Base-by-base conservation (phyloP, 768 basidiomycete species). In the Serendipita vermifera region DNA sequence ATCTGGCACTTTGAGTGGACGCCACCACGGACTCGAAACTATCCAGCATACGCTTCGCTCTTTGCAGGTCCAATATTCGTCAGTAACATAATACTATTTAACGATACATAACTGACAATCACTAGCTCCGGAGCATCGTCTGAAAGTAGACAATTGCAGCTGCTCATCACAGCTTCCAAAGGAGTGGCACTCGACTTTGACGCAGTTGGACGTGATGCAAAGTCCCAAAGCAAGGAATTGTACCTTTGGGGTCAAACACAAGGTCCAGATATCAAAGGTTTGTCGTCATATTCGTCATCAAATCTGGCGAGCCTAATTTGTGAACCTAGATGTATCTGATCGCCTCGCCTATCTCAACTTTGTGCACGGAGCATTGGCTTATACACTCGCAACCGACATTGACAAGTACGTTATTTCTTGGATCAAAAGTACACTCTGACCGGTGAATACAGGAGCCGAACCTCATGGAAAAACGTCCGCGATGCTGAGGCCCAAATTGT, bases 191-290 rank as follows among this genome's bases (percentile, higher is more conserved):
- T 91, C 61, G 85, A 87, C 67, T 76, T 78, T 62, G 83, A 88
- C 61, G 75, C 73, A 57, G 67, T 82, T 29, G 72, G 80, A 2
- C 78, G 83, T 60, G 81, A 87, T 62, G 64, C 75, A 5, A 82
- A 88, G 64, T 70, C 77, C 0, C 80, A 82, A 64, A 86, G 85
- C 75, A 90, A 89, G 68, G 89, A 90, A 59, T 70, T 90, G 24
- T 91, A 87, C 62, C 78, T 77, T 13, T 91, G 87, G 87, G 87
- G 88, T 11, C 87, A 89, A 65, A 63, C 65, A 1, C 83, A 89
- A 62, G 67, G 69, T 3, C 73, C 76, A 17, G 88, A 91, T 71
- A 59, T 91, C 66, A 87, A 79, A 63, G 88, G 46, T 51, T 7
- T 20, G 46, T n/a, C 17, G n/a, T n/a, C n/a, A n/a, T 22, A 20